Percentiles rank a stretch among this genome's conserved stretches.
phyloP scores from a whole-genome alignment of 2,329 filamentous ascomycete species.

The Fusarium beomiforme region DNA sequence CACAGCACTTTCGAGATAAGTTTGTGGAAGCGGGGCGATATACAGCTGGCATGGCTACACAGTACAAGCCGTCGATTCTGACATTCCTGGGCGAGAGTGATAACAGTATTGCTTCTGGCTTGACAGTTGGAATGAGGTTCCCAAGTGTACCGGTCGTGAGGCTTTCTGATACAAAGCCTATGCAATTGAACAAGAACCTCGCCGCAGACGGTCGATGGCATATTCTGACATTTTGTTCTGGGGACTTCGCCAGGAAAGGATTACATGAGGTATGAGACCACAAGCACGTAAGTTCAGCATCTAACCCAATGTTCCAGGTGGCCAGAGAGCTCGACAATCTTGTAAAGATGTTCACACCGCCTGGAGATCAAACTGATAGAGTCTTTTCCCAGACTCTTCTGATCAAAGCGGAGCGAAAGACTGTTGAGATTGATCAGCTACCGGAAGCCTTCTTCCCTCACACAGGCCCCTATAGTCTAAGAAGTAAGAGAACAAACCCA shows the following conservation, averaged over 20 bases:
- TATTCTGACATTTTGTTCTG: conserved; percentile 24
- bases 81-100: neutral
- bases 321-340: neutral
- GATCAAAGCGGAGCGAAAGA: neutral
- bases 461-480: conserved; percentile 7
- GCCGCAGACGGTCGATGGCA: conserved; percentile 36
- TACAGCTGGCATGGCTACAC: conserved; percentile 31
- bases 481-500: rapidly evolving
- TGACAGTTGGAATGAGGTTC: conserved; percentile 31
- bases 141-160: conserved; percentile 27
- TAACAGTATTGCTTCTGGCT: neutral
- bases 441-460: conserved; percentile 26
- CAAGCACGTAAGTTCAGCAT: rapidly evolving
- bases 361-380: neutral
- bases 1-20: conserved; percentile 25
- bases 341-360: neutral
- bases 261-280: neutral
- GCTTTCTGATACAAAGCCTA: conserved; percentile 33
- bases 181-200: conserved; percentile 23
- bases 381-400: conserved; percentile 14
- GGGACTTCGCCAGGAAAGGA: neutral
- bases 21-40: conserved; percentile 35
- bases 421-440: conserved; percentile 3
- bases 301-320: neutral
- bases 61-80: conserved; percentile 11